phyloP scores from a whole-genome alignment of 768 basidiomycete species.

The Mycena polygramma region DNA sequence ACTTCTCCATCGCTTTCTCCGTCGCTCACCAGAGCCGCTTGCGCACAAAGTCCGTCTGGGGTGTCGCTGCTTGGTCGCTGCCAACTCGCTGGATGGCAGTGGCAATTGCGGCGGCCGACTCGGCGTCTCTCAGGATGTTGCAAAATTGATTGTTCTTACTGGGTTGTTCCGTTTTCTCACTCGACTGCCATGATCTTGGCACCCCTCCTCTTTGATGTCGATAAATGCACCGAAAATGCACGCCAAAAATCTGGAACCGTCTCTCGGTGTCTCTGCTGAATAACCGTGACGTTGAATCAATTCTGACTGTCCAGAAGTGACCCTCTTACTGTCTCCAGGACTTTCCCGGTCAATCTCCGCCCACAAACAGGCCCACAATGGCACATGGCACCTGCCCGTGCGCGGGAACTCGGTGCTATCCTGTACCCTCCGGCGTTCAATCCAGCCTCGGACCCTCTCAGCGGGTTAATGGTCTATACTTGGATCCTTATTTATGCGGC shows the following conservation, averaged over 20 bases:
- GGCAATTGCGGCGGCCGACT: neutral
- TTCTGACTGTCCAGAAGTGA: neutral
- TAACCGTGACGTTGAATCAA: neutral
- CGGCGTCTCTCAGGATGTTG: constrained; percentile 3
- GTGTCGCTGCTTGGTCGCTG: too few relatives aligned
- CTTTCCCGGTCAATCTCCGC: neutral
- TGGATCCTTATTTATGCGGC: constrained; percentile 15
- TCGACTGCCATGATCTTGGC: neutral
- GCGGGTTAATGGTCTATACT: constrained; percentile 13
- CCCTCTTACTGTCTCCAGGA: too few relatives aligned
- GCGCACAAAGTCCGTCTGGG: neutral
- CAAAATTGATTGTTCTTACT: too few relatives aligned
- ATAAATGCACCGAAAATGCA: neutral
- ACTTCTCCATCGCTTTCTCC: neutral
- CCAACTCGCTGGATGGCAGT: too few relatives aligned
- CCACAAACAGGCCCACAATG: constrained; percentile 13
- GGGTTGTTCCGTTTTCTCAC: neutral
- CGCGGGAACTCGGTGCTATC: constrained; percentile 13
- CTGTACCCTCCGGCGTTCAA: neutral
- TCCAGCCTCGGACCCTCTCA: too few relatives aligned
- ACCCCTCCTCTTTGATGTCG: too few relatives aligned
- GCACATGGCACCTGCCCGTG: constrained; percentile 1
- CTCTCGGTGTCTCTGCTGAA: neutral
- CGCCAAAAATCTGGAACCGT: neutral
- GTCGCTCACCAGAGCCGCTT: neutral